phyloP scores from a whole-genome alignment of 2,329 filamentous ascomycete genomes.

The Talaromyces sp. region DNA sequence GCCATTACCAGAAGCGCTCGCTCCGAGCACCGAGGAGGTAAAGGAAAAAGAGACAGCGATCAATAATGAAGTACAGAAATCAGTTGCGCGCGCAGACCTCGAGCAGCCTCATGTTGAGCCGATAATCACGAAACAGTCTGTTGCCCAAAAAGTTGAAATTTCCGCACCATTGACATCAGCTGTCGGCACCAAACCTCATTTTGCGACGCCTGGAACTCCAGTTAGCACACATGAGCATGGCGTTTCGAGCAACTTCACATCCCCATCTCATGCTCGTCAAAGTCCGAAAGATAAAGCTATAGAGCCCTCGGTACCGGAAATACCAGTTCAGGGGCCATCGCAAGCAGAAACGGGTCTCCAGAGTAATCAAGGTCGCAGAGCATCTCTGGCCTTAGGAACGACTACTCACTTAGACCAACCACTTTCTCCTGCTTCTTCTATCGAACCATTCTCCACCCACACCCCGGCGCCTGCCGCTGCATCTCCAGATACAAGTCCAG shows the following conservation, averaged over 20 bases:
- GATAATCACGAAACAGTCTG: neutral
- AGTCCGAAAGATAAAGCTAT: constrained; percentile 17
- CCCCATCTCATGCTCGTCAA: constrained; percentile 23
- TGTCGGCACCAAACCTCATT: constrained; percentile 7
- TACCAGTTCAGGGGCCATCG: constrained; percentile 19
- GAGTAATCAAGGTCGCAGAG: constrained; percentile 29
- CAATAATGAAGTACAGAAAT: constrained; percentile 8
- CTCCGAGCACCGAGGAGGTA: neutral
- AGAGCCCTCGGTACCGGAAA: neutral
- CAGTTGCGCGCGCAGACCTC: constrained; percentile 21
- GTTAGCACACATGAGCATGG: constrained; percentile 26
- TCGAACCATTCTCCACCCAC: constrained; percentile 65
- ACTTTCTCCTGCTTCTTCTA: constrained; percentile 60
- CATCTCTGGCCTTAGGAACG: constrained; percentile 29
- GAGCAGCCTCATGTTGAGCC: neutral
- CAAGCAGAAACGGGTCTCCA: constrained; percentile 20
- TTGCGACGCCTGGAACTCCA: constrained; percentile 24
- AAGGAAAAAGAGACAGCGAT: neutral
- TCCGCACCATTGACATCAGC: neutral
- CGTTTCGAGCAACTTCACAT: constrained; percentile 21
- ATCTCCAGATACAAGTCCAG: constrained; percentile 72
- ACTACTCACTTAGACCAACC: constrained; percentile 34
- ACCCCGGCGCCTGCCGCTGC: constrained; percentile 67
- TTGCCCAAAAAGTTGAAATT: constrained; percentile 12
- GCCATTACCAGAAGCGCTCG: neutral